Base-by-base conservation (phyloP, 257 asterid species). In the Ehretia macrophylla region DNA sequence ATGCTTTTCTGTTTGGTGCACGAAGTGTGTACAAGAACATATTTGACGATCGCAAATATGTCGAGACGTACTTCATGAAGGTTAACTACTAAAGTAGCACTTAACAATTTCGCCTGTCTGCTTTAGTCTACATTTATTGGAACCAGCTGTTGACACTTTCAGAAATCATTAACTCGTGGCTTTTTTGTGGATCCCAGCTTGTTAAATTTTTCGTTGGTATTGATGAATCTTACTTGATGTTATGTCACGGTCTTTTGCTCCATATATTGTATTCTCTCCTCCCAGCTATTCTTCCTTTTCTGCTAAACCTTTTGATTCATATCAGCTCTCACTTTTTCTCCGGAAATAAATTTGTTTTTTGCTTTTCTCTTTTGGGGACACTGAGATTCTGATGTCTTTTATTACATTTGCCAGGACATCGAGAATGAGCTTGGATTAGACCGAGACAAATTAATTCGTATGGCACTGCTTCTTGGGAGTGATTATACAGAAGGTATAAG, bases 401-500 rank as follows among this genome's bases (percentile, higher is more conserved):
- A 37, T 63, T 27, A 66, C 58, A 50, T 73, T 64, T 57, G 62
- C 27, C 68, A 88, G 99, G 97, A 88, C 72, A 84, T 84, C 20
- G 97, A 86, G 72, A 83, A 58, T 57, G 99, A 92, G 82, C 95
- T 88, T 75, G 99, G 99, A 32, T 72, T 92, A 68, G 79, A 85
- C 63, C 74, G 92, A 65, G 96, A 89, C 59, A 92, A 86, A 68
- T 66, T 92, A 74, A 80, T 92, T 61, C 81, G 56, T 62, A 86
- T 86, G 89, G 97, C 99, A 10, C 55, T 88, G 67, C 88, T 92
- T 70, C 96, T 92, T 76, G 96, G 96, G 58, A 92, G 99, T 65
- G 96, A 92, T 70, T 89, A 92, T 65, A 88, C 97, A 45, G 99
- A 92, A 87, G 99, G 97, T 64, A 77, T 92, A 64, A 86, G 97